A percentile compares a stretch with the other conserved stretches of the same genome.
phyloP scores from a whole-genome alignment of 768 basidiomycete genomes.

The Suillus luteus region DNA sequence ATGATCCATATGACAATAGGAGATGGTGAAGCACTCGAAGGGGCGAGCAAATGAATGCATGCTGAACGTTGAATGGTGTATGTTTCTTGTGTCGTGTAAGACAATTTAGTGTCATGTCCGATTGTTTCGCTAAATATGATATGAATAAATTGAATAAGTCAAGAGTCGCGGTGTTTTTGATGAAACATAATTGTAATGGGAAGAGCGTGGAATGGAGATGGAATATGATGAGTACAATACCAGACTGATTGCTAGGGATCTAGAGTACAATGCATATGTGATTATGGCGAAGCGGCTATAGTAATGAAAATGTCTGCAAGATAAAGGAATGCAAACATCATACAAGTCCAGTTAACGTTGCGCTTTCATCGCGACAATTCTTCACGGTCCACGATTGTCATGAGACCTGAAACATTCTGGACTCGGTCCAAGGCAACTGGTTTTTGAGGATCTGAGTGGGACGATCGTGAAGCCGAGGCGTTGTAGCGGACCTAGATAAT shows the following conservation, averaged over 20 bases:
- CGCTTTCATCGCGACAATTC: constrained; percentile 19
- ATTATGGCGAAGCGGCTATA: constrained; percentile 4
- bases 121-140: not conserved
- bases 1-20: constrained; percentile 5
- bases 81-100: not conserved
- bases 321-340: constrained; percentile 4
- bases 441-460: constrained; percentile 53
- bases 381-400: constrained; percentile 64
- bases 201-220: not conserved
- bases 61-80: not conserved
- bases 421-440: constrained; percentile 66
- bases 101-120: not conserved
- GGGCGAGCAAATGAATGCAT: not conserved
- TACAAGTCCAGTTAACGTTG: constrained; percentile 6
- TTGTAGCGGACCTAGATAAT: constrained; percentile 57
- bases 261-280: constrained; percentile 7
- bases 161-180: not conserved
- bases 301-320: not conserved
- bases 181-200: not conserved
- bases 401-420: constrained; percentile 67
- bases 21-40: constrained; percentile 6
- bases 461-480: constrained; percentile 58
- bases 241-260: not conserved
- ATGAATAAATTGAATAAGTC: not conserved
- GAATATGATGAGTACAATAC: not conserved